Conservation (phyloP, 2,329 filamentous ascomycete genomes). For the Colletotrichum endophyticum region DNA sequence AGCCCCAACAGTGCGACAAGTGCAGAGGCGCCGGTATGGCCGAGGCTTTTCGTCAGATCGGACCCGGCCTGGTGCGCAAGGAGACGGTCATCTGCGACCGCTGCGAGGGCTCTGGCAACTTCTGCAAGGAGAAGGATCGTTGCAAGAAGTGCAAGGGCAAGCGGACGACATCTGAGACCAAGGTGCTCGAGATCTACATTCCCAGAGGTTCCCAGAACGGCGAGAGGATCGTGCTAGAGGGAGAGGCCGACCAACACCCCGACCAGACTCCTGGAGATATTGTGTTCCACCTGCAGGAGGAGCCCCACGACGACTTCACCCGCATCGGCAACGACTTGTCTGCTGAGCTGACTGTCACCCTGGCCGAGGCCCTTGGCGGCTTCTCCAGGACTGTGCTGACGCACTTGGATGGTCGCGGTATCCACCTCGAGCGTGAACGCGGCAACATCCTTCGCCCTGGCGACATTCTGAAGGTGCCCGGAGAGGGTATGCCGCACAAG, state of each 20-base stretch:
- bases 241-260: conserved; percentile 91
- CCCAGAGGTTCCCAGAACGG: conserved; percentile 85
- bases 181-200: conserved; percentile 96
- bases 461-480: conserved; percentile 82
- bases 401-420: conserved; percentile 92
- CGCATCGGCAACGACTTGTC: conserved; percentile 85
- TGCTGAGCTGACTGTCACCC: conserved; percentile 79
- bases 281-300: conserved; percentile 85
- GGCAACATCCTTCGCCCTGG: conserved; percentile 84
- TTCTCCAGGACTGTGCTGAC: conserved; percentile 91
- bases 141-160: conserved; percentile 99
- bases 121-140: conserved; percentile 94
- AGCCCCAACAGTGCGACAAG: conserved; percentile 79
- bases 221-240: conserved; percentile 87
- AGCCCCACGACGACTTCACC: conserved; percentile 80
- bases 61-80: conserved; percentile 84
- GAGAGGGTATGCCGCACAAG: conserved; percentile 96
- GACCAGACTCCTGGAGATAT: conserved; percentile 92
- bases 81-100: conserved; percentile 80
- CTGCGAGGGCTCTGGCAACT: conserved; percentile 83
- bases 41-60: conserved; percentile 81
- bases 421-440: conserved; percentile 78
- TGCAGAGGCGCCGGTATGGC: conserved; percentile 83
- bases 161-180: conserved; percentile 84
- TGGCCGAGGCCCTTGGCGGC: conserved; percentile 84